These are phyloP conservation scores for Colletotrichum agaves DNA, from an alignment of 2,329 filamentous ascomycete genomes.

Conservation along the genomic window DNA sequence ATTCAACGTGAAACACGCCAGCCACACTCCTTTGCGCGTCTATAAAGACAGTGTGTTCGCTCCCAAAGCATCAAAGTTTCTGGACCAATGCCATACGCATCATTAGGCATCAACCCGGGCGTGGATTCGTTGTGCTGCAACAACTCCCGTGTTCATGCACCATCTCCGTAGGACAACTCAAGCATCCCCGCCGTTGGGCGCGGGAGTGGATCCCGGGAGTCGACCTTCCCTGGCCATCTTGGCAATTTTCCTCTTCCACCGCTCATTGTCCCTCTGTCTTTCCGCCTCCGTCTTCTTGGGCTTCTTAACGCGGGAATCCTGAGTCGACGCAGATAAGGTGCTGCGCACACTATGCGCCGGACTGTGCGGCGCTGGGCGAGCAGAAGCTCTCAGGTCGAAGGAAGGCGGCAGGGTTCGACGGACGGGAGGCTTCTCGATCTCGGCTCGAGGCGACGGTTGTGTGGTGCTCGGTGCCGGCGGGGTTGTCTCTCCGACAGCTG, in stretches of 20 bases:
- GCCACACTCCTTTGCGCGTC: no score
- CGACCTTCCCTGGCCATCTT: conserved; percentile 27
- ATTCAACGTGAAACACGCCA: no score
- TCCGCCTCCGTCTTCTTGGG: conserved; percentile 23
- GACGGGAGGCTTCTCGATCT: background rate
- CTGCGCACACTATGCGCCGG: background rate
- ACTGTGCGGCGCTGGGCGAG: background rate
- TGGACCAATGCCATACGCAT: background rate
- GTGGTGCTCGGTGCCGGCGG: background rate
- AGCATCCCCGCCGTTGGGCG: conserved; percentile 8
- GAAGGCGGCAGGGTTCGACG: conserved; percentile 17
- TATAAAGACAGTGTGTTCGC: no score
- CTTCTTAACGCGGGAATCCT: conserved; percentile 32
- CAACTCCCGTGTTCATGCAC: background rate
- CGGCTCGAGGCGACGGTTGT: background rate
- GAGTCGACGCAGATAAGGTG: conserved; percentile 11
- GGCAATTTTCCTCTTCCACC: conserved; percentile 14
- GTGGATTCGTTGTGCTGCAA: background rate
- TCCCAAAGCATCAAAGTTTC: no score
- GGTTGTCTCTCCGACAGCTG: conserved; percentile 10
- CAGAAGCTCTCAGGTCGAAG: conserved; percentile 4
- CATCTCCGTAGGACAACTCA: background rate
- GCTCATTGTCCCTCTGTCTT: background rate
- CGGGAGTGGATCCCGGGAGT: conserved; percentile 15
- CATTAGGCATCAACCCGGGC: background rate